A percentile compares a stretch with the other conserved stretches of the same genome.
phyloP scores from a whole-genome alignment of 2,329 filamentous ascomycete species.

The Penicillium aurantiogriseum region DNA sequence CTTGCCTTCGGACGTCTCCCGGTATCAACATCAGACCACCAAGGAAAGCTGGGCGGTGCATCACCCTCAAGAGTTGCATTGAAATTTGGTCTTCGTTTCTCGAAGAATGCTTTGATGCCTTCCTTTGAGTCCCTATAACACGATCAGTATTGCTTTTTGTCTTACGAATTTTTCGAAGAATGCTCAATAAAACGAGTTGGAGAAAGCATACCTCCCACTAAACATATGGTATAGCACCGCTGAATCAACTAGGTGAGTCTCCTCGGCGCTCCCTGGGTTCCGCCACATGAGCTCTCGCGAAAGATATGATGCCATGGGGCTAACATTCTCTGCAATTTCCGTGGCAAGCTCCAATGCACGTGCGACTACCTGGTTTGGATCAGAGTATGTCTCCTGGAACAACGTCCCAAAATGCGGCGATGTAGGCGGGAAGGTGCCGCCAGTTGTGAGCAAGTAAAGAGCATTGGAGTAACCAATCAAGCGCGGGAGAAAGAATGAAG shows the following conservation, averaged over 20 bases:
- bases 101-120: slow-evolving; percentile 3
- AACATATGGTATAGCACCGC: slow-evolving; percentile 11
- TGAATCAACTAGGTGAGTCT: slow-evolving; percentile 8
- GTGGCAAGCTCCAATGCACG: slow-evolving; percentile 6
- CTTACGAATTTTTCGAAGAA: background rate
- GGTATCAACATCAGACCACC: slow-evolving; percentile 8
- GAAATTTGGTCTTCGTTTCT: slow-evolving; percentile 6
- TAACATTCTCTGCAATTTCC: slow-evolving; percentile 6
- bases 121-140: slow-evolving; percentile 6
- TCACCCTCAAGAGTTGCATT: slow-evolving; percentile 1
- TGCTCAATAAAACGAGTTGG: too few species aligned
- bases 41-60: slow-evolving; percentile 8
- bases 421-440: background rate
- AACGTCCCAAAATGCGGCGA: slow-evolving; percentile 1
- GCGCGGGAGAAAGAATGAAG: slow-evolving; percentile 10
- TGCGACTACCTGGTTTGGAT: background rate
- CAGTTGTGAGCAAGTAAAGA: slow-evolving; percentile 7
- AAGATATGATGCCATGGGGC: slow-evolving; percentile 7
- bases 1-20: background rate
- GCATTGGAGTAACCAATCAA: slow-evolving; percentile 11
- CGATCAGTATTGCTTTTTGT: background rate
- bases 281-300: slow-evolving; percentile 11
- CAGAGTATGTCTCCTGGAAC: slow-evolving; percentile 8
- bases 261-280: slow-evolving; percentile 8
- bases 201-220: slow-evolving; percentile 1